Conservation (phyloP, 805 yeast genomes). For the Monosporozyma aquatica region DNA sequence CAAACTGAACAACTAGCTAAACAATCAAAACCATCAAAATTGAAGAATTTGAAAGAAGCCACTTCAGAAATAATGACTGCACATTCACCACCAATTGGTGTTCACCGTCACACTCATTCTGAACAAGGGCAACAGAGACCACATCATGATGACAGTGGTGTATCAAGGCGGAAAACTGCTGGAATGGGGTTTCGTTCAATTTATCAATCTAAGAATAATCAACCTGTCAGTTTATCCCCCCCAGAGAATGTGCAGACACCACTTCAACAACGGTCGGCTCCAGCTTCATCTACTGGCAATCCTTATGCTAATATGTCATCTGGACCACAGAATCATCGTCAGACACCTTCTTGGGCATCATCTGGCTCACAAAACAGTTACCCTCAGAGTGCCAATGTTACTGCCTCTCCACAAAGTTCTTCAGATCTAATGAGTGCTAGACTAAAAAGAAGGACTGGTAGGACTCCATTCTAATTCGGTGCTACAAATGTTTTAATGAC, state of each 20-base stretch:
- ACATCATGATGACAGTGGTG: background rate
- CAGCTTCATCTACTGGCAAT: background rate
- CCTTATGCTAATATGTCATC: background rate
- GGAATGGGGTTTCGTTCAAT: conserved; percentile 24
- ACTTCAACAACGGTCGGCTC: background rate
- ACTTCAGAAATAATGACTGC: conserved; percentile 2
- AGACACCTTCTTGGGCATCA: background rate
- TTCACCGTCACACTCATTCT: background rate
- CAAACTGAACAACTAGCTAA: conserved; percentile 17
- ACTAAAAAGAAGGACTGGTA: conserved; percentile 18
- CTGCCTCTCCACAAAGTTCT: conserved; percentile 5
- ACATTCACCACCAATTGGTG: conserved; percentile 1
- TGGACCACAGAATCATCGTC: background rate
- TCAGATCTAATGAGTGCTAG: conserved; percentile 28
- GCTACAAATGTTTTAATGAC: background rate
- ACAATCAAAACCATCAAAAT: conserved; percentile 2
- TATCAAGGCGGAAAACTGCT: conserved; percentile 8
- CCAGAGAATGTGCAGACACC: background rate
- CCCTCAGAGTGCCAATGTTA: background rate
- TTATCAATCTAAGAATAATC: conserved; percentile 7
- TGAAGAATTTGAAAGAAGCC: background rate
- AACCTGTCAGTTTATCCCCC: background rate
- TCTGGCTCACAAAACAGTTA: background rate
- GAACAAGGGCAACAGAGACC: background rate
- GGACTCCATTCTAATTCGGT: conserved; percentile 4